These are phyloP conservation scores for Cyclaneusma minus DNA, from an alignment of 2,329 filamentous ascomycete genomes.

Conservation along the genomic window DNA sequence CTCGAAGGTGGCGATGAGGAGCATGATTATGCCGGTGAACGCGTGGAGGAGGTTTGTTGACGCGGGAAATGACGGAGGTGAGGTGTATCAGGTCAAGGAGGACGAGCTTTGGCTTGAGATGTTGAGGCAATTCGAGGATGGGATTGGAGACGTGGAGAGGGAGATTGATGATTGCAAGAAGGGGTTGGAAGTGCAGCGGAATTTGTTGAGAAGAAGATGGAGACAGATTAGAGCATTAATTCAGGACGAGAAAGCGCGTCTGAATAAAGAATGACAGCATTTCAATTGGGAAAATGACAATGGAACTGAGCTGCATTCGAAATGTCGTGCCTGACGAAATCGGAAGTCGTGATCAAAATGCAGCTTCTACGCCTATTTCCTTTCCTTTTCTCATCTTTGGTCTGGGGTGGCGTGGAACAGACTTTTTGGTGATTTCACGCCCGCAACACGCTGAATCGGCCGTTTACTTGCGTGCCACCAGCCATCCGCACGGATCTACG, in stretches of 20 bases:
- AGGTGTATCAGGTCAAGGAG: constrained; percentile 24
- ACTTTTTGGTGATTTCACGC: no score
- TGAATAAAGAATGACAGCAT: constrained; percentile 2
- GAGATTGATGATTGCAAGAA: not conserved
- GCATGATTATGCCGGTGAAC: constrained; percentile 19
- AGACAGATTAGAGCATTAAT: not conserved
- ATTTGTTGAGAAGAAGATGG: not conserved
- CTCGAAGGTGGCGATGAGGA: constrained; percentile 35
- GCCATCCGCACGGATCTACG: no score
- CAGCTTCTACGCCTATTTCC: constrained; percentile 1
- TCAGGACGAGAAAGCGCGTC: not conserved
- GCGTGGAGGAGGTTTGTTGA: constrained; percentile 32
- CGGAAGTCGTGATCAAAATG: constrained; percentile 1
- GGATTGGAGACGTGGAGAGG: not conserved
- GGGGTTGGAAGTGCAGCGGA: no score
- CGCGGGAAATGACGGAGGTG: constrained; percentile 28
- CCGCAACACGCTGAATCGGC: not conserved
- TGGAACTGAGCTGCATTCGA: constrained; percentile 1
- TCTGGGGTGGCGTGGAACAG: not conserved
- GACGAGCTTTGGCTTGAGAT: constrained; percentile 21
- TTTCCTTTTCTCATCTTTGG: constrained; percentile 6
- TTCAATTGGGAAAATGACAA: not conserved
- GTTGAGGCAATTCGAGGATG: constrained; percentile 5
- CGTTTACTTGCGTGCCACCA: no score
- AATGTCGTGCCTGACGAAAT: constrained; percentile 1